These are phyloP conservation scores for Lithohypha guttulata DNA, from an alignment of 2,329 filamentous ascomycete species.

Conservation along the genomic window DNA sequence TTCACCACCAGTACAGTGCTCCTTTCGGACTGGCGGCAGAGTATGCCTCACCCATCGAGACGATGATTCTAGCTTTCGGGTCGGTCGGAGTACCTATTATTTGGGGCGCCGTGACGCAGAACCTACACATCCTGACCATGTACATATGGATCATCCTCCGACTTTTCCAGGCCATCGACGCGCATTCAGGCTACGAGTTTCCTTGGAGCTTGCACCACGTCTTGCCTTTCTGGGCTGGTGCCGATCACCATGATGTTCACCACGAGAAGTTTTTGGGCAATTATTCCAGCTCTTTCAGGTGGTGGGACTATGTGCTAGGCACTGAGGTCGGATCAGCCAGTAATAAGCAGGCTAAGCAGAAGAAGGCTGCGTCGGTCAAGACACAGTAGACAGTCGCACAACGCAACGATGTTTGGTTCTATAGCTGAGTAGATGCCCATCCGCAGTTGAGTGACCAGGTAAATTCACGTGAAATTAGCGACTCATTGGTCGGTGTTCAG, in stretches of 20 bases:
- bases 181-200: conserved; percentile 96
- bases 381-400: no score
- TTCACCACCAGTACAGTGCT: conserved; percentile 97
- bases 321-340: conserved; percentile 63
- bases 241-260: conserved; percentile 91
- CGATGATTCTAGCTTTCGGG: conserved; percentile 85
- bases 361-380: conserved; percentile 11
- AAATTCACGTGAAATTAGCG: no score
- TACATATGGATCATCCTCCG: conserved; percentile 90
- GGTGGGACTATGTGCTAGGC: conserved; percentile 94
- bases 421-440: no score
- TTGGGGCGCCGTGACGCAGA: conserved; percentile 70
- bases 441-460: no score
- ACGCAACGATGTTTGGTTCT: no score
- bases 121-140: conserved; percentile 95
- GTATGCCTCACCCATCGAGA: conserved; percentile 95
- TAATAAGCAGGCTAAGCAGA: conserved; percentile 12
- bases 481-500: no score
- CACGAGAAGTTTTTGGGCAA: conserved; percentile 99
- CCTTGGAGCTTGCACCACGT: conserved; percentile 94
- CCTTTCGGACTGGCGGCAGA: conserved; percentile 94
- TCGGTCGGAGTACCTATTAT: conserved; percentile 72
- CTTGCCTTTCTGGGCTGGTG: conserved; percentile 95
- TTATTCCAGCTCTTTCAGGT: conserved; percentile 94
- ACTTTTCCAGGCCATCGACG: conserved; percentile 94